Conservation (phyloP, 192 early-diverging fungal species). For the Lobosporangium transversale region DNA sequence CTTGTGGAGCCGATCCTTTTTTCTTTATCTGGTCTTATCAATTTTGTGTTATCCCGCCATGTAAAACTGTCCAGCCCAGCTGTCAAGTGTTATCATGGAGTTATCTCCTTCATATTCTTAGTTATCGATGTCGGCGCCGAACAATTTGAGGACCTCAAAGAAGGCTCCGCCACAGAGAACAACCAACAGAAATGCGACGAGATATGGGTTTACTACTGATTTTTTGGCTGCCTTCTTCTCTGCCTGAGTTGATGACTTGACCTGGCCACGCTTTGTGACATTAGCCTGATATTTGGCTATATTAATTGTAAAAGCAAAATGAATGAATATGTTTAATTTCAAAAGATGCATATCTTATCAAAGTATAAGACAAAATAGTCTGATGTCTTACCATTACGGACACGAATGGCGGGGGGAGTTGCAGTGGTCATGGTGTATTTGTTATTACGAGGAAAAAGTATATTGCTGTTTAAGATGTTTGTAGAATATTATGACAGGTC, state of each 20-base stretch:
- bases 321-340: too few relatives aligned
- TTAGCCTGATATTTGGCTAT: constrained; percentile 49
- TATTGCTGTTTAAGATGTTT: too few relatives aligned
- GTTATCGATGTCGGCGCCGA: constrained; percentile 18
- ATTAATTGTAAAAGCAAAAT: not conserved
- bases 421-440: constrained; percentile 20
- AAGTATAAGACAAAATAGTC: too few relatives aligned
- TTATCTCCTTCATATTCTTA: not conserved
- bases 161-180: constrained; percentile 37
- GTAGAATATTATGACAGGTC: too few relatives aligned
- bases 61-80: too few relatives aligned
- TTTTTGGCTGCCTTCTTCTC: constrained; percentile 18
- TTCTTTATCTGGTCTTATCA: too few relatives aligned
- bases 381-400: constrained; percentile 40
- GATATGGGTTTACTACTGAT: constrained; percentile 15
- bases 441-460: too few relatives aligned
- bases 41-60: too few relatives aligned
- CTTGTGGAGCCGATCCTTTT: too few relatives aligned
- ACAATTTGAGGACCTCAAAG: constrained; percentile 34
- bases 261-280: constrained; percentile 38
- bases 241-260: constrained; percentile 4
- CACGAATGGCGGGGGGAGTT: constrained; percentile 35
- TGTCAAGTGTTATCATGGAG: too few relatives aligned
- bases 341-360: too few relatives aligned
- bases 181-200: constrained; percentile 22